A percentile compares a stretch with the other conserved stretches of the same genome.
Evolutionary conservation across 2,329 filamentous ascomycete species (phyloP).

Genomic region (Juglanconis juglandina): DNA sequence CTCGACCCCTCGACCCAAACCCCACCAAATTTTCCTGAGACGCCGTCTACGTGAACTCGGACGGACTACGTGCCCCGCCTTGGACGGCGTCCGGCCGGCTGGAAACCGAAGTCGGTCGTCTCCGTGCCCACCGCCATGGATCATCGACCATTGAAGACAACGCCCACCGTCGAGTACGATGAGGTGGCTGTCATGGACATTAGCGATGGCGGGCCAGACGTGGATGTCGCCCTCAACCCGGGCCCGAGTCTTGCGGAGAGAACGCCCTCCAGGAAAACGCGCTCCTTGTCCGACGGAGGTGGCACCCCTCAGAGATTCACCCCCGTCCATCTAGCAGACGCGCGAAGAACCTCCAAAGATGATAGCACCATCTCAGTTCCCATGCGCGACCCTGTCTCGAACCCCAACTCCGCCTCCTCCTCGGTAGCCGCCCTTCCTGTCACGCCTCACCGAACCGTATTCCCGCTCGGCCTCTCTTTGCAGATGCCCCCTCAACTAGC

Average conservation of each 20-base stretch:
- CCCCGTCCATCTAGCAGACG: conserved; percentile 54
- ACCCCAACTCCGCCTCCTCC: conserved; percentile 14
- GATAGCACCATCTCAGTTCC: conserved; percentile 51
- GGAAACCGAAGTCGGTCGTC: too few species aligned
- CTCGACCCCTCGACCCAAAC: too few species aligned
- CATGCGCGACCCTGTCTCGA: conserved; percentile 32
- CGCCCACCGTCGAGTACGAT: conserved; percentile 22
- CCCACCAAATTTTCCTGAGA: too few species aligned
- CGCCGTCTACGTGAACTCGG: too few species aligned
- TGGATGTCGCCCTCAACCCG: not conserved
- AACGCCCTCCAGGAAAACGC: conserved; percentile 50
- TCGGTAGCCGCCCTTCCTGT: conserved; percentile 44
- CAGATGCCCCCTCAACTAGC: conserved; percentile 58
- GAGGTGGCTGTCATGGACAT: conserved; percentile 20
- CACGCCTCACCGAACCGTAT: conserved; percentile 69
- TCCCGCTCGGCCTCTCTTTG: conserved; percentile 64
- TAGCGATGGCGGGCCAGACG: conserved; percentile 5
- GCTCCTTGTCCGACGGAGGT: conserved; percentile 64
- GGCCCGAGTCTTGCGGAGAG: conserved; percentile 17
- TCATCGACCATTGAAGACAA: conserved; percentile 5
- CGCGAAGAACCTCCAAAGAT: conserved; percentile 60
- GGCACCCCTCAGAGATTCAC: conserved; percentile 54
- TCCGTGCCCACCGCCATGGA: conserved; percentile 2
- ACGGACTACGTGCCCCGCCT: too few species aligned
- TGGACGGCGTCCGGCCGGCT: too few species aligned